These are phyloP conservation scores for Fraxinus albicans DNA, from an alignment of 305 asterid species.

Conservation along the genomic window DNA sequence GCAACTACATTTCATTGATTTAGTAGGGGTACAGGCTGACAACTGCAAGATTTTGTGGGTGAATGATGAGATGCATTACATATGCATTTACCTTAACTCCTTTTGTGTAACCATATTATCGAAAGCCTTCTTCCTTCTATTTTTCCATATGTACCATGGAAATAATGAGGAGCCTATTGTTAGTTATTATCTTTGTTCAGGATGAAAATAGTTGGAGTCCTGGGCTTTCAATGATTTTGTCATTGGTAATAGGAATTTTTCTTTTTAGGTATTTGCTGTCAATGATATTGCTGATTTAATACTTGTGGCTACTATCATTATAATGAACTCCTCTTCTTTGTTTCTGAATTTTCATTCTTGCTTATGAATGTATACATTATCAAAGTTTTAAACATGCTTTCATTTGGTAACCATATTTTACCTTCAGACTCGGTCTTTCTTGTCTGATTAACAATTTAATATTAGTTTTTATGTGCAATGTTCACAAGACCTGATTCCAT, in stretches of 20 bases:
- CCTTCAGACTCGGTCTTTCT: conserved; percentile 3
- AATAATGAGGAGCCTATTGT: not conserved
- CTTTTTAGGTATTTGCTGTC: not conserved
- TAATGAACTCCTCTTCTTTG: not conserved
- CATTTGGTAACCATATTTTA: conserved; percentile 2
- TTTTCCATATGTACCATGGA: not conserved
- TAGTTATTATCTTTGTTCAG: not conserved
- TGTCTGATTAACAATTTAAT: conserved; percentile 14
- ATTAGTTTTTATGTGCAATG: conserved; percentile 11
- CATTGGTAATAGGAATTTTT: not conserved
- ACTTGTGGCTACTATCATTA: not conserved
- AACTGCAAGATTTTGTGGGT: not conserved
- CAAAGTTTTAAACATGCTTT: conserved; percentile 10
- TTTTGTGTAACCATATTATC: not conserved
- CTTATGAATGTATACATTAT: not conserved
- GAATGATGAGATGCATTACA: not conserved
- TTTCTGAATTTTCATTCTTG: not conserved
- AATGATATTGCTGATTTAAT: conserved; percentile 4
- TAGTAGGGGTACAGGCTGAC: not conserved
- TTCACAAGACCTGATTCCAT: conserved; percentile 21
- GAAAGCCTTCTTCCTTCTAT: not conserved
- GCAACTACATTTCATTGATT: not conserved
- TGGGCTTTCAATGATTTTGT: not conserved
- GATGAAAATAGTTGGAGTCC: not conserved
- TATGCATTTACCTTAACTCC: not conserved